These are phyloP conservation scores for Canariomyces notabilis DNA, from an alignment of 2,329 filamentous ascomycete species.

Conservation along the genomic window DNA sequence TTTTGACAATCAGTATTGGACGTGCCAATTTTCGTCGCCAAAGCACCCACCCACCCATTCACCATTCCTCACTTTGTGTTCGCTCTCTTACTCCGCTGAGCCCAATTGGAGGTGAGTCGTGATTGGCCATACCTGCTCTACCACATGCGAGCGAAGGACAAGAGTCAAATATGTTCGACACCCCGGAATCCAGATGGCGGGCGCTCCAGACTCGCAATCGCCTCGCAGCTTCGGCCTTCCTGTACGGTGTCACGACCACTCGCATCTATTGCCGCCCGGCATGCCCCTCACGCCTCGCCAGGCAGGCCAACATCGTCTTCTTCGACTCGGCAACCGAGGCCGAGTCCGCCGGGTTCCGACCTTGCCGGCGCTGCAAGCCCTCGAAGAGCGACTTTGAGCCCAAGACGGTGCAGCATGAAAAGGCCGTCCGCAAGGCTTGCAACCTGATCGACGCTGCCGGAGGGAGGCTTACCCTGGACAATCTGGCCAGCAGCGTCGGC, in stretches of 20 bases:
- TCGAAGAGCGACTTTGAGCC: neutral
- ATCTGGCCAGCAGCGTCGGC: neutral
- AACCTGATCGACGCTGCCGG: neutral
- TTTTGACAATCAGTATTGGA: too few species aligned
- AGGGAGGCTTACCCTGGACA: neutral
- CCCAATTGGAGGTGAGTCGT: too few species aligned
- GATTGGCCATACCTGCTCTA: too few species aligned
- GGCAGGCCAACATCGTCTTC: constrained; percentile 4
- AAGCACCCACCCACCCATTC: too few species aligned
- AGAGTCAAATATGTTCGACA: neutral
- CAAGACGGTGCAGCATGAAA: neutral
- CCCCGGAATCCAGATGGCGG: constrained; percentile 1
- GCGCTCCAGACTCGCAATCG: constrained; percentile 2
- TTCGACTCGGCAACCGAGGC: neutral
- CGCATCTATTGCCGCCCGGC: constrained; percentile 2
- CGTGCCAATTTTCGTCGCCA: too few species aligned
- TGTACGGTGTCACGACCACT: constrained; percentile 4
- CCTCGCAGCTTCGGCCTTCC: neutral
- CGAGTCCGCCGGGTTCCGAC: neutral
- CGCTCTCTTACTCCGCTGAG: too few species aligned
- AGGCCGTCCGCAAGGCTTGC: neutral
- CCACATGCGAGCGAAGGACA: too few species aligned
- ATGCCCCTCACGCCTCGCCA: neutral
- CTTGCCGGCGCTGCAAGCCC: constrained; percentile 2
- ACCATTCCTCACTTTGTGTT: too few species aligned